Evolutionary conservation across 2,329 filamentous ascomycete genomes (phyloP).

Genomic region (Pestalotiopsis sp.): DNA sequence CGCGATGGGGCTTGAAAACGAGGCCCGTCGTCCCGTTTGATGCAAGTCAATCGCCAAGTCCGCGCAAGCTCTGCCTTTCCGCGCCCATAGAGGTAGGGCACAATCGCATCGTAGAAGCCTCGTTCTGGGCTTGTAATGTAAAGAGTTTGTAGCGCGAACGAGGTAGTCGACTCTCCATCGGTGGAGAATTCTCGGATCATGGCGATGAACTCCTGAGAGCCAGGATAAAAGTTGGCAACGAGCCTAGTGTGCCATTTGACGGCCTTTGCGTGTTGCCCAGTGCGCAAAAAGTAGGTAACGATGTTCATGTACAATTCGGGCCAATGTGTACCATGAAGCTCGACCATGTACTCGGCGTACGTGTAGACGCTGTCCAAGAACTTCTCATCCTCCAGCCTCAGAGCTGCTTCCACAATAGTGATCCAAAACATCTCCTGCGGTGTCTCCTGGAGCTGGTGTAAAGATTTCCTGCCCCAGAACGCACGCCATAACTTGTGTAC

Average conservation of each 20-base stretch:
- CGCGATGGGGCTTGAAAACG: constrained; percentile 38
- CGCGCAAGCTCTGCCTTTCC: constrained; percentile 47
- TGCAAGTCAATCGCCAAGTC: constrained; percentile 49
- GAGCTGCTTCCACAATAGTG: constrained; percentile 35
- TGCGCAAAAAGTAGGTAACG: constrained; percentile 45
- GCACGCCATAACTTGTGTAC: constrained; percentile 31
- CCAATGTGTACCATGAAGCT: constrained; percentile 45
- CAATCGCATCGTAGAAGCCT: constrained; percentile 51
- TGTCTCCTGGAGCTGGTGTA: constrained; percentile 28
- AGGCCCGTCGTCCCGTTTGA: constrained; percentile 46
- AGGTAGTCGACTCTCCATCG: constrained; percentile 38
- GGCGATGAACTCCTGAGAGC: constrained; percentile 41
- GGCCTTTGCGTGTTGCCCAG: constrained; percentile 39
- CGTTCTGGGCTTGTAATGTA: constrained; percentile 48
- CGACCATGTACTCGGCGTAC: constrained; percentile 47
- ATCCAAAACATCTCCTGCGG: constrained; percentile 31
- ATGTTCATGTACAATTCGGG: constrained; percentile 53
- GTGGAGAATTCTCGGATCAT: constrained; percentile 44
- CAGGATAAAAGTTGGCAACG: constrained; percentile 44
- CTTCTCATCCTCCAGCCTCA: constrained; percentile 29
- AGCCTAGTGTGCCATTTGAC: constrained; percentile 53
- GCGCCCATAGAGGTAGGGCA: constrained; percentile 53
- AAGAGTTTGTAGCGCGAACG: constrained; percentile 45
- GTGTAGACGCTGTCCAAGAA: constrained; percentile 38
- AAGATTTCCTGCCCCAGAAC: constrained; percentile 34